Conservation (phyloP, 352 stramenopile species). For the Phytophthora fragariaefolia region DNA sequence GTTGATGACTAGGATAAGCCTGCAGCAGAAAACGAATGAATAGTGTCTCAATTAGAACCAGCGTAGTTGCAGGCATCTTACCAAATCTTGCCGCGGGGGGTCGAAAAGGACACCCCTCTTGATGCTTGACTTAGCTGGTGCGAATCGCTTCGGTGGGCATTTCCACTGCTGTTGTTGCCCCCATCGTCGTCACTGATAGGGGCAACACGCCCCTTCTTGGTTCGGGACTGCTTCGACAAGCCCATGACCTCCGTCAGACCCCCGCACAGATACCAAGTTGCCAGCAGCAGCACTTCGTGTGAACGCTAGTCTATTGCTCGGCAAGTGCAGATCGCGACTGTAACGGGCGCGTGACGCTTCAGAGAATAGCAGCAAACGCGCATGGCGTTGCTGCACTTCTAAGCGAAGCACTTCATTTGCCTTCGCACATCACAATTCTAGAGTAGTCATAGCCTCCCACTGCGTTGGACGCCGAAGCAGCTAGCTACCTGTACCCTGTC, state of each 20-base stretch:
- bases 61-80: too few relatives aligned
- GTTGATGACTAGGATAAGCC: conserved; percentile 59
- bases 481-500: neutral
- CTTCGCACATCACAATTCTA: too few relatives aligned
- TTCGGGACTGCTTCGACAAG: conserved; percentile 21
- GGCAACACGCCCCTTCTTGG: conserved; percentile 28
- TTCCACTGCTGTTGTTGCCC: neutral
- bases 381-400: too few relatives aligned
- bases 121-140: conserved; percentile 3
- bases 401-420: too few relatives aligned
- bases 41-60: neutral
- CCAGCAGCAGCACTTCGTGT: neutral
- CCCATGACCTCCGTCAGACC: conserved; percentile 16
- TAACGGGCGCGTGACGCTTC: conserved; percentile 29
- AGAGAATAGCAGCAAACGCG: too few relatives aligned
- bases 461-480: neutral
- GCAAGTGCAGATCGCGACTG: conserved; percentile 8
- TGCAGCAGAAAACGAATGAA: conserved; percentile 10
- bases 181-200: conserved; percentile 31
- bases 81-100: conserved; percentile 37
- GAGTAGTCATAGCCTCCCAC: too few relatives aligned
- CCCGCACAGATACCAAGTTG: neutral
- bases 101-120: conserved; percentile 36
- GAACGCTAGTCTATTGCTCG: neutral
- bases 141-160: neutral